These are phyloP conservation scores for Zea luxurians DNA, from an alignment of 176 grass and related monocot genomes.

Conservation along the genomic window DNA sequence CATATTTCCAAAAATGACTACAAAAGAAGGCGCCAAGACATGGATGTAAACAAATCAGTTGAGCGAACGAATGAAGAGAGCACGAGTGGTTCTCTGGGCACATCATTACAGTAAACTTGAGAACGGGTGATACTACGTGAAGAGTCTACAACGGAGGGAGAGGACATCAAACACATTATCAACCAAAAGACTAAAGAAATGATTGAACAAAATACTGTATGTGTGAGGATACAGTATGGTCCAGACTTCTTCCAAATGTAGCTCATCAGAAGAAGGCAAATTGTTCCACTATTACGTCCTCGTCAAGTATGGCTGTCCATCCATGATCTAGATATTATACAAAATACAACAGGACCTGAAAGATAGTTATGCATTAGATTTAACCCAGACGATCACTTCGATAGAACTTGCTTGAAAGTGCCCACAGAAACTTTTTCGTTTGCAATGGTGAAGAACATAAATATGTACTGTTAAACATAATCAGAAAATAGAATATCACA, in stretches of 20 bases:
- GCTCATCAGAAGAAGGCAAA: slow-evolving; percentile 24
- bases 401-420: neutral
- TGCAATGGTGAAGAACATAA: neutral
- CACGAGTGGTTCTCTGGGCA: neutral
- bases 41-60: slow-evolving; percentile 18
- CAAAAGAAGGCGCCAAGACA: neutral
- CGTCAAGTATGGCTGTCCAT: slow-evolving; percentile 45
- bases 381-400: neutral
- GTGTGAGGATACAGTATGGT: slow-evolving; percentile 54
- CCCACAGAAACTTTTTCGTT: neutral
- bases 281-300: slow-evolving; percentile 30
- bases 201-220: slow-evolving; percentile 46
- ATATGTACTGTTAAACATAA: neutral
- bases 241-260: slow-evolving; percentile 30
- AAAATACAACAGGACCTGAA: slow-evolving; percentile 42
- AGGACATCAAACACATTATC: slow-evolving; percentile 32
- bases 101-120: slow-evolving; percentile 42
- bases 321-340: slow-evolving; percentile 46
- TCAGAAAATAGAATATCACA: neutral
- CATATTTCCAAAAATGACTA: neutral
- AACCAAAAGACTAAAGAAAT: slow-evolving; percentile 59
- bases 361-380: slow-evolving; percentile 29
- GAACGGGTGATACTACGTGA: slow-evolving; percentile 19
- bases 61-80: neutral
- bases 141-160: slow-evolving; percentile 30